These are phyloP conservation scores for Tolypocladium capitatum DNA, from an alignment of 2,329 filamentous ascomycete species.

Conservation along the genomic window DNA sequence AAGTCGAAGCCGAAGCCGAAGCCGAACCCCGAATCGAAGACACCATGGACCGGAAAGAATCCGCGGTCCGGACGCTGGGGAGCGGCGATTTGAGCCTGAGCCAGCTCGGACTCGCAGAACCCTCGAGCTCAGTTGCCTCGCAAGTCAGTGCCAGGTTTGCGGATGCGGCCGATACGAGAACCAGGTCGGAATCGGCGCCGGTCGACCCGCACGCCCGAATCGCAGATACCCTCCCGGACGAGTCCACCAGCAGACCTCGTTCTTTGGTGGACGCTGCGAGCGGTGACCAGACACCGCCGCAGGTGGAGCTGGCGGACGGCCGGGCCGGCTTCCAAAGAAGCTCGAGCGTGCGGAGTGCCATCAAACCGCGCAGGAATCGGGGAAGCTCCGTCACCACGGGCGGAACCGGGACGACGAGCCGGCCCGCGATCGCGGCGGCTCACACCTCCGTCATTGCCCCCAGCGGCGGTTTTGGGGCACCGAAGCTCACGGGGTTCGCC, in stretches of 20 bases:
- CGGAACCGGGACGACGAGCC: constrained; percentile 32
- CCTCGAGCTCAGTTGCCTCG: constrained; percentile 38
- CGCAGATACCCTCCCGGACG: constrained; percentile 18
- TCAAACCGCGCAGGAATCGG: constrained; percentile 55
- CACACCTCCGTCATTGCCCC: constrained; percentile 57
- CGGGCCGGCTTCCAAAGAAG: constrained; percentile 48
- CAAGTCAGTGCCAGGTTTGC: constrained; percentile 43
- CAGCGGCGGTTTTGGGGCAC: constrained; percentile 40
- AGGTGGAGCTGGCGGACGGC: constrained; percentile 48
- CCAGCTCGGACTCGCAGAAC: constrained; percentile 66
- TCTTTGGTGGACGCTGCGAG: constrained; percentile 36
- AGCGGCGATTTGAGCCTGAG: constrained; percentile 80
- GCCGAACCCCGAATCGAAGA: constrained; percentile 16
- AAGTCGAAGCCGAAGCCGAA: constrained; percentile 26
- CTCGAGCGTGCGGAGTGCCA: constrained; percentile 53
- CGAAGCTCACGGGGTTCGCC: constrained; percentile 84
- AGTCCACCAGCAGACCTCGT: constrained; percentile 27
- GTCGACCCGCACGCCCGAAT: constrained; percentile 24
- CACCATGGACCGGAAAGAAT: constrained; percentile 46
- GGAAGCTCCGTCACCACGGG: constrained; percentile 65
- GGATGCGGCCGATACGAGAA: constrained; percentile 32
- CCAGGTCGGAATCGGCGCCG: constrained; percentile 47
- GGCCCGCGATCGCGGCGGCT: constrained; percentile 58
- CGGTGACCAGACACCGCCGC: constrained; percentile 52
- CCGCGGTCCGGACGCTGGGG: constrained; percentile 79